These are phyloP conservation scores for Phytomonas sp. DNA, from an alignment of 208 protist genomes.

Conservation along the genomic window DNA sequence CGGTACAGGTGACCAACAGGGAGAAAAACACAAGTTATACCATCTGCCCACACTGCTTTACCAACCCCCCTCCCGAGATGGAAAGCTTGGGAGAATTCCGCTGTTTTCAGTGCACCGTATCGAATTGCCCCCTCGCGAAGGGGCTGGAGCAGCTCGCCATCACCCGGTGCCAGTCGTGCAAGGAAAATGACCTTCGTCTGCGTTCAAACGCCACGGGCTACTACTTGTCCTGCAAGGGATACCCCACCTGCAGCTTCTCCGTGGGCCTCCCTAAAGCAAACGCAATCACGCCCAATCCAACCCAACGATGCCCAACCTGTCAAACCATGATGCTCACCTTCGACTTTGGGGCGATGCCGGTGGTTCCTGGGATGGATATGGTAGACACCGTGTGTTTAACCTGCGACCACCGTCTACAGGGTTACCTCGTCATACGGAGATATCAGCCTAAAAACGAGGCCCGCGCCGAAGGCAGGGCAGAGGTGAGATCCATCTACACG, in stretches of 20 bases:
- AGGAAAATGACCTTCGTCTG: conserved; percentile 59
- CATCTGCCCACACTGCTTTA: conserved; percentile 75
- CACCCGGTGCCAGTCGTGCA: conserved; percentile 53
- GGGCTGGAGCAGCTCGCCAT: conserved; percentile 51
- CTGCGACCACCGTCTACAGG: conserved; percentile 69
- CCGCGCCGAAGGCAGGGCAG: neutral
- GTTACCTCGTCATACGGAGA: conserved; percentile 50
- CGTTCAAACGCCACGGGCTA: conserved; percentile 22
- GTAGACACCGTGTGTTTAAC: conserved; percentile 65
- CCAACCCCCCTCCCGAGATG: conserved; percentile 46
- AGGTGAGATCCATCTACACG: conserved; percentile 24
- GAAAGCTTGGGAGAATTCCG: conserved; percentile 53
- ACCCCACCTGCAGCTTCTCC: conserved; percentile 45
- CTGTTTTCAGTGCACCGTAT: conserved; percentile 74
- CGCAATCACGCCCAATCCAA: conserved; percentile 27
- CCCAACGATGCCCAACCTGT: conserved; percentile 51
- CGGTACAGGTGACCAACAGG: conserved; percentile 46
- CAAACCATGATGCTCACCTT: conserved; percentile 59
- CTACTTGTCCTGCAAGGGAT: conserved; percentile 66
- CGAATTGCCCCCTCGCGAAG: conserved; percentile 66
- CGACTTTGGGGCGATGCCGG: conserved; percentile 59
- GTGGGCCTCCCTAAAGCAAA: conserved; percentile 59
- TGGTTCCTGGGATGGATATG: conserved; percentile 54
- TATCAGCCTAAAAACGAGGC: neutral
- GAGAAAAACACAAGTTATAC: conserved; percentile 71